phyloP scores from a whole-genome alignment of 1,284 basidiomycete species.

The Boletus smithii region DNA sequence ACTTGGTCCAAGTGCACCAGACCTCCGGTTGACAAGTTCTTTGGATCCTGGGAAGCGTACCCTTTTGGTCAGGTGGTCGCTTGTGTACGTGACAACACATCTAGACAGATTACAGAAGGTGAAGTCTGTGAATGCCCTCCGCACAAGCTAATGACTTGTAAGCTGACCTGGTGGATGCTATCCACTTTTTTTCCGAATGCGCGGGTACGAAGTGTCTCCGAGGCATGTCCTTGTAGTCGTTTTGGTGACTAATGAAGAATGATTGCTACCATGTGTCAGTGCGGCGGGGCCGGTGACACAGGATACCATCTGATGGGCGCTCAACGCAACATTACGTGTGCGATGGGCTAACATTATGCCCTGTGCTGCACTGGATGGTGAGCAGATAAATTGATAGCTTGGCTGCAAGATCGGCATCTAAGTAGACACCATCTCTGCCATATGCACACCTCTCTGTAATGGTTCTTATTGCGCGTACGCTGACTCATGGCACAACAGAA shows the following conservation, averaged over 20 bases:
- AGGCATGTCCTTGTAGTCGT: conserved; percentile 2
- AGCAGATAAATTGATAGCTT: too few species aligned
- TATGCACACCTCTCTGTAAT: neutral
- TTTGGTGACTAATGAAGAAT: conserved; percentile 11
- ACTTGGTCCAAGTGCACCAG: neutral
- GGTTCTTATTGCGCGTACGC: too few species aligned
- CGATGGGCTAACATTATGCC: neutral
- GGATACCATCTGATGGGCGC: conserved; percentile 12
- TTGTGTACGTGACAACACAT: conserved; percentile 1
- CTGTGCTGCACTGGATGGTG: conserved; percentile 8
- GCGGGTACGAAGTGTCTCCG: too few species aligned
- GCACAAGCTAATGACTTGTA: neutral
- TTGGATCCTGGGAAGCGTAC: neutral
- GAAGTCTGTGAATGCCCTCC: neutral
- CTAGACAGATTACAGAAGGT: conserved; percentile 1
- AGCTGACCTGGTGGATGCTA: neutral
- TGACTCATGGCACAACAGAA: too few species aligned
- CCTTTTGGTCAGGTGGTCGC: neutral
- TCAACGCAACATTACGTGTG: conserved; percentile 15
- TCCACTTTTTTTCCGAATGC: conserved; percentile 2
- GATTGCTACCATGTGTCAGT: conserved; percentile 12
- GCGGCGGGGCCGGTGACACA: conserved; percentile 18
- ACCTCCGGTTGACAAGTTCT: neutral
- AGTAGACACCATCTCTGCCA: neutral
- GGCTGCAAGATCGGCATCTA: conserved; percentile 4